A percentile compares a stretch with the other conserved stretches of the same genome.
These are phyloP conservation scores for Kazachstania viticola DNA, from an alignment of 805 yeast genomes.

Conservation along the genomic window DNA sequence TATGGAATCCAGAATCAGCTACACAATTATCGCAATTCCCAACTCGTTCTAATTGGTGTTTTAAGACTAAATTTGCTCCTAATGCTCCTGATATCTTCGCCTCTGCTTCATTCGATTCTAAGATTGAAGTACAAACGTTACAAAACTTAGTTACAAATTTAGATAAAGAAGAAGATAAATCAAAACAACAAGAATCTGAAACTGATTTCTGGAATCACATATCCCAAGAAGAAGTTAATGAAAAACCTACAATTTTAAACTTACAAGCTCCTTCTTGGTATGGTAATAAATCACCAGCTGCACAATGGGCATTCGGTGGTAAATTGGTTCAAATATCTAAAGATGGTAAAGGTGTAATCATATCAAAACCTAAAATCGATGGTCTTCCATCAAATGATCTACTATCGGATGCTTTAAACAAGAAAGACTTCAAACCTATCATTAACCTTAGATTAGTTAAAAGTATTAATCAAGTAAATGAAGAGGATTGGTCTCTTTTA, in stretches of 20 bases:
- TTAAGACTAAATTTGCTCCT: constrained; percentile 82
- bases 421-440: constrained; percentile 41
- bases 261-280: constrained; percentile 87
- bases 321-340: constrained; percentile 51
- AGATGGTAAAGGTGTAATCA: constrained; percentile 30
- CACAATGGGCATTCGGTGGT: constrained; percentile 86
- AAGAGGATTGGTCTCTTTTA: constrained; percentile 57
- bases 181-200: constrained; percentile 33
- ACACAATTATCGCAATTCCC: constrained; percentile 77
- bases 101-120: constrained; percentile 78
- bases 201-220: constrained; percentile 80
- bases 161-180: constrained; percentile 21
- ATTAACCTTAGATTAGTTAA: constrained; percentile 42
- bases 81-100: constrained; percentile 82
- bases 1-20: constrained; percentile 85
- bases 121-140: constrained; percentile 66
- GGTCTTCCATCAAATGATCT: constrained; percentile 29
- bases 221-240: constrained; percentile 54
- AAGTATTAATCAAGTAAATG: constrained; percentile 30
- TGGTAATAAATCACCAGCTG: constrained; percentile 56
- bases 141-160: constrained; percentile 44
- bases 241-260: constrained; percentile 55
- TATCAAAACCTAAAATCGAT: constrained; percentile 29
- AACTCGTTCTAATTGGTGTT: constrained; percentile 87
- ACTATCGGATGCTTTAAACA: constrained; percentile 46